Conservation (phyloP, 2,329 filamentous ascomycete species). For the Alternaria tenuissima region DNA sequence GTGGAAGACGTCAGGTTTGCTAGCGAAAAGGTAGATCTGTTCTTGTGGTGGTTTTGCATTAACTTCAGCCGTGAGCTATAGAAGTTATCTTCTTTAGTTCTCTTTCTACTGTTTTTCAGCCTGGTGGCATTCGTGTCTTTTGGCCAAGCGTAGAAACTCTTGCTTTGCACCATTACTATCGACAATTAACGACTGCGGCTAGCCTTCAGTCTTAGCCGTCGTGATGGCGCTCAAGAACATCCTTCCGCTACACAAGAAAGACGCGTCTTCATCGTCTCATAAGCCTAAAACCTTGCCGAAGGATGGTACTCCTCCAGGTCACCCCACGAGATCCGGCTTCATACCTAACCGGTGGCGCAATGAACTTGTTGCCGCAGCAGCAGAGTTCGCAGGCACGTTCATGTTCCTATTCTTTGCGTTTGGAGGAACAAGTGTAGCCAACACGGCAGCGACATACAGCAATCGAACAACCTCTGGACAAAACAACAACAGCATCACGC, state of each 20-base stretch:
- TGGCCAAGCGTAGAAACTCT: background rate
- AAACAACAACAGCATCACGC: conserved; percentile 32
- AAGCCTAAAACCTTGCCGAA: background rate
- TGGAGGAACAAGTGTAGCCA: conserved; percentile 50
- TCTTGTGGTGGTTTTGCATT: background rate
- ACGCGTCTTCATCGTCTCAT: background rate
- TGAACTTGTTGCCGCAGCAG: conserved; percentile 46
- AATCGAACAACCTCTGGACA: conserved; percentile 31
- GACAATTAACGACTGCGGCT: background rate
- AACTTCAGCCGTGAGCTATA: background rate
- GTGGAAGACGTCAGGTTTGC: background rate
- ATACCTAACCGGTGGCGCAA: conserved; percentile 38
- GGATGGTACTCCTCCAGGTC: background rate
- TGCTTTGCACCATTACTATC: background rate
- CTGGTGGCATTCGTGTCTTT: background rate
- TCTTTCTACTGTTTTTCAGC: background rate
- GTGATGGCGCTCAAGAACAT: conserved; percentile 20
- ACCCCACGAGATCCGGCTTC: background rate
- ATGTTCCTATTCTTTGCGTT: conserved; percentile 54
- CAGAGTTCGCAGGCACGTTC: conserved; percentile 52
- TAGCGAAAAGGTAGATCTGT: background rate
- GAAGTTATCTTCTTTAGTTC: background rate
- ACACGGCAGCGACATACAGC: conserved; percentile 36
- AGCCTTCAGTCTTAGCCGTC: background rate
- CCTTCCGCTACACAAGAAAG: conserved; percentile 18